A percentile compares a stretch with the other conserved stretches of the same genome.
Conservation (phyloP, 257 asterid genomes). For the Eustoma russellianum region DNA sequence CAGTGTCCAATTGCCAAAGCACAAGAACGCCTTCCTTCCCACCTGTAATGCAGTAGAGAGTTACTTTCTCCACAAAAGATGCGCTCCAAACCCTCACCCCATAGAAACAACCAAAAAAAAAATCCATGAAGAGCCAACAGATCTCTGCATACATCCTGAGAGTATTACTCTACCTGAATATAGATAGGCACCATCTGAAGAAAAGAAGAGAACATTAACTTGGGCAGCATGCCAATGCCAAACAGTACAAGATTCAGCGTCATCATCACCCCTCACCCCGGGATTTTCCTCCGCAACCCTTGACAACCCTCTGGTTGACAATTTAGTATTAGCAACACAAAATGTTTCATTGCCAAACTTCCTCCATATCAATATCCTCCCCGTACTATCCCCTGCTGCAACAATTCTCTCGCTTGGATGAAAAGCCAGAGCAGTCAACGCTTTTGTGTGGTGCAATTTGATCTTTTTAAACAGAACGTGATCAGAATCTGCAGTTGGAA, state of each 20-base stretch:
- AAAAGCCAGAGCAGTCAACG: constrained; percentile 64
- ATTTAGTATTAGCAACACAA: constrained; percentile 16
- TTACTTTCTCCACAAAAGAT: not conserved
- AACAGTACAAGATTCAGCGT: constrained; percentile 85
- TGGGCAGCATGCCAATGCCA: constrained; percentile 97
- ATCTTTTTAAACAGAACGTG: constrained; percentile 34
- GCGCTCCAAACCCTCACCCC: not conserved
- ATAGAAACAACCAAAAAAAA: not conserved
- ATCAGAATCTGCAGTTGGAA: constrained; percentile 61
- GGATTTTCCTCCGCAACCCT: constrained; percentile 57
- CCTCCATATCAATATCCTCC: constrained; percentile 93
- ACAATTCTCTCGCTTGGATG: constrained; percentile 78
- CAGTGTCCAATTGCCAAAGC: constrained; percentile 93
- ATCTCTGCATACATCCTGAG: not conserved
- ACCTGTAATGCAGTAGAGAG: constrained; percentile 36
- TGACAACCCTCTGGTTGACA: constrained; percentile 21
- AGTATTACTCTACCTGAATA: constrained; percentile 59
- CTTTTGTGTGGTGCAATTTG: constrained; percentile 73
- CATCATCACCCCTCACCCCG: constrained; percentile 68
- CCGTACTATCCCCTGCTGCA: constrained; percentile 91
- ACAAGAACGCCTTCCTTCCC: constrained; percentile 97
- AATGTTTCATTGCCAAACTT: constrained; percentile 53
- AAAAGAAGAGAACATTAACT: constrained; percentile 77
- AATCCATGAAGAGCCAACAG: not conserved
- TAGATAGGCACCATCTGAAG: constrained; percentile 87